Conservation (phyloP, 83 land plant genomes). For the Picea abies region DNA sequence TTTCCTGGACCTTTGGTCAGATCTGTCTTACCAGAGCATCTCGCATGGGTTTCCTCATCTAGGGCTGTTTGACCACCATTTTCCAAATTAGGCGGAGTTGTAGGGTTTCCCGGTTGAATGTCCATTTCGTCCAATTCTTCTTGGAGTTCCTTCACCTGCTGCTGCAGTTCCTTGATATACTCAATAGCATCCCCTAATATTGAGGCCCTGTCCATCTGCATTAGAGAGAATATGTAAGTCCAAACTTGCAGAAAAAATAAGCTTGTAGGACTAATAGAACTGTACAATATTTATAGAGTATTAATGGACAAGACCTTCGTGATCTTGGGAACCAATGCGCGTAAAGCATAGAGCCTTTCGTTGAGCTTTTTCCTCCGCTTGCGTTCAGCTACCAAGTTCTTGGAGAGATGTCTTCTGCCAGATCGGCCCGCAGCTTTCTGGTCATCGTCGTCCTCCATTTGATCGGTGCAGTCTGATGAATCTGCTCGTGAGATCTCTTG, state of each 20-base stretch:
- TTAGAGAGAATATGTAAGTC: background rate
- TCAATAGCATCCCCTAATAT: slow-evolving; percentile 95
- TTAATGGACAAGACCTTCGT: slow-evolving; percentile 64
- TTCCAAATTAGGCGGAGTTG: slow-evolving; percentile 12
- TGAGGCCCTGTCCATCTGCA: slow-evolving; percentile 92
- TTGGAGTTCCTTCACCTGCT: slow-evolving; percentile 82
- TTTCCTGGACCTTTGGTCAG: slow-evolving; percentile 22
- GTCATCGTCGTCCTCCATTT: slow-evolving; percentile 75
- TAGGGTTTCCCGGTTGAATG: slow-evolving; percentile 22
- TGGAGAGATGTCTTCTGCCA: slow-evolving; percentile 77
- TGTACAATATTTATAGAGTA: background rate
- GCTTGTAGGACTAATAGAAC: too few relatives aligned
- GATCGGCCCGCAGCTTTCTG: slow-evolving; percentile 42
- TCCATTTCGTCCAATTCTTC: slow-evolving; percentile 78
- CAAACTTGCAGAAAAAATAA: too few relatives aligned
- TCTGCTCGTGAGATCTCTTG: slow-evolving; percentile 49
- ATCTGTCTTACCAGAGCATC: slow-evolving; percentile 32
- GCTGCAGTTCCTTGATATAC: slow-evolving; percentile 81
- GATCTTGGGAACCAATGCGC: slow-evolving; percentile 91
- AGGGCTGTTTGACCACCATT: slow-evolving; percentile 15
- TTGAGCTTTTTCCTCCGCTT: slow-evolving; percentile 91
- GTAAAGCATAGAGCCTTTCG: slow-evolving; percentile 79
- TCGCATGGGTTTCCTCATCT: slow-evolving; percentile 18
- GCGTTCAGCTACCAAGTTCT: slow-evolving; percentile 92
- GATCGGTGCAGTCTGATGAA: slow-evolving; percentile 86